A percentile compares a stretch with the other conserved stretches of the same genome.
Evolutionary conservation across 306 rosid species (phyloP).

Genomic region (Ceratonia siliqua): DNA sequence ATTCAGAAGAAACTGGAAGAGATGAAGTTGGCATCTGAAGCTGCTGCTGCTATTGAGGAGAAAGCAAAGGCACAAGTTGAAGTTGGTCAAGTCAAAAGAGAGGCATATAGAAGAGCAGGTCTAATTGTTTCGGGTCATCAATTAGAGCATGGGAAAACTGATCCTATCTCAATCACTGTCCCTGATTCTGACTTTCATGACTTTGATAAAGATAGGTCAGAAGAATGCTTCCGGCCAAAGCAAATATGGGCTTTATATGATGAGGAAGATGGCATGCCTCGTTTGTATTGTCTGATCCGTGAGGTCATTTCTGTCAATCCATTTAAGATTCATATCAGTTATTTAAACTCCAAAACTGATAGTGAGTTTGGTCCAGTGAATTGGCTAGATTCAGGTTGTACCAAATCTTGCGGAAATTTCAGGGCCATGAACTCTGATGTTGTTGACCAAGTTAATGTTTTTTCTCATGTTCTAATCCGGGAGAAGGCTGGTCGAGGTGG

Average conservation of each 20-base stretch:
- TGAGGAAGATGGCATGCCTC: constrained; percentile 99
- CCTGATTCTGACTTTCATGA: constrained; percentile 99
- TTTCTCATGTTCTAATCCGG: constrained; percentile 77
- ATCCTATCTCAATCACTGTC: constrained; percentile 63
- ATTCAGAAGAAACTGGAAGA: constrained; percentile 77
- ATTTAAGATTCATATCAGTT: constrained; percentile 80
- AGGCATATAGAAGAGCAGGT: constrained; percentile 41
- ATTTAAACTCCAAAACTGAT: constrained; percentile 88
- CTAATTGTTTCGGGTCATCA: constrained; percentile 44
- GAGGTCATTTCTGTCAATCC: constrained; percentile 84
- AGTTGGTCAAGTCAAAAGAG: constrained; percentile 47
- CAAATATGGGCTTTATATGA: constrained; percentile 99
- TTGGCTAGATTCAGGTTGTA: constrained; percentile 91
- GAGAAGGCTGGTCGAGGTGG: constrained; percentile 96
- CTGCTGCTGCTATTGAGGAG: constrained; percentile 41
- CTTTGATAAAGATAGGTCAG: constrained; percentile 91
- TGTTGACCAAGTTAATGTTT: constrained; percentile 83
- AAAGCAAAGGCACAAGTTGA: constrained; percentile 44
- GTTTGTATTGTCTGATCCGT: constrained; percentile 93
- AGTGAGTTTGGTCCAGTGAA: constrained; percentile 78
- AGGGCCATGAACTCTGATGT: constrained; percentile 80
- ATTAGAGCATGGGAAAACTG: constrained; percentile 50
- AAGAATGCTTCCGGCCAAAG: constrained; percentile 91
- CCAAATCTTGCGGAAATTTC: constrained; percentile 97
- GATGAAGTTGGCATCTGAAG: constrained; percentile 59